A percentile compares a stretch with the other conserved stretches of the same genome.
Evolutionary conservation across 495 filamentous ascomycete genomes (phyloP).

Genomic region (Massariosphaeria phaeospora): DNA sequence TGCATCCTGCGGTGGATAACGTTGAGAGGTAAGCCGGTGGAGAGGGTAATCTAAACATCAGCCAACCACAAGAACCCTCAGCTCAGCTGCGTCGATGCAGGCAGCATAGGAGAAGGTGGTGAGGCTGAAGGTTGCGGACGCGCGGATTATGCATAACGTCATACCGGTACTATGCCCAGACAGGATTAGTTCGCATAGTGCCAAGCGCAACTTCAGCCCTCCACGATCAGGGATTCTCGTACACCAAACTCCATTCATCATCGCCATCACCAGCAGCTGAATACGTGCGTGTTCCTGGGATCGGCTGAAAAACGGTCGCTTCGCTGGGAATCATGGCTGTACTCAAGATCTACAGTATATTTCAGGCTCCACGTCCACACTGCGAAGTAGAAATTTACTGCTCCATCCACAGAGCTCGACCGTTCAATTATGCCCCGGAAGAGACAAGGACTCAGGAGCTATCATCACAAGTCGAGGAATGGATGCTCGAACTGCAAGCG

Average conservation of each 20-base stretch:
- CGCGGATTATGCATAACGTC: no score
- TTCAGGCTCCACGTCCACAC: neutral
- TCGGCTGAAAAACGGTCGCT: neutral
- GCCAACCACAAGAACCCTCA: no score
- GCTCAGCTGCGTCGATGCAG: no score
- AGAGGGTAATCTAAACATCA: no score
- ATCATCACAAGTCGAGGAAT: conserved; percentile 25
- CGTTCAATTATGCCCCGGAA: conserved; percentile 12
- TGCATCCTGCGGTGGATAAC: no score
- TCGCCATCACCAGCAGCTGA: neutral
- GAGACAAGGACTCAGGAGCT: conserved; percentile 12
- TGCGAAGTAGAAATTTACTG: neutral
- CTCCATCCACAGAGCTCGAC: neutral
- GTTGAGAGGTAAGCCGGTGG: no score
- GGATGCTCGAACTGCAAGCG: conserved; percentile 21
- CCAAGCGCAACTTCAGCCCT: no score
- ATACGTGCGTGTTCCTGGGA: neutral
- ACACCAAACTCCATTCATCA: neutral
- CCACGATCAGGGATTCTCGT: conserved; percentile 6
- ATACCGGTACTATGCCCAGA: no score
- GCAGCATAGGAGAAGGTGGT: no score
- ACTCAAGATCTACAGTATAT: neutral
- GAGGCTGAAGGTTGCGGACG: no score
- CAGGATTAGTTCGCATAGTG: no score
- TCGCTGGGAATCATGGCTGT: neutral